Conservation (phyloP, 768 basidiomycete species). For the Gyrodon lividus region DNA sequence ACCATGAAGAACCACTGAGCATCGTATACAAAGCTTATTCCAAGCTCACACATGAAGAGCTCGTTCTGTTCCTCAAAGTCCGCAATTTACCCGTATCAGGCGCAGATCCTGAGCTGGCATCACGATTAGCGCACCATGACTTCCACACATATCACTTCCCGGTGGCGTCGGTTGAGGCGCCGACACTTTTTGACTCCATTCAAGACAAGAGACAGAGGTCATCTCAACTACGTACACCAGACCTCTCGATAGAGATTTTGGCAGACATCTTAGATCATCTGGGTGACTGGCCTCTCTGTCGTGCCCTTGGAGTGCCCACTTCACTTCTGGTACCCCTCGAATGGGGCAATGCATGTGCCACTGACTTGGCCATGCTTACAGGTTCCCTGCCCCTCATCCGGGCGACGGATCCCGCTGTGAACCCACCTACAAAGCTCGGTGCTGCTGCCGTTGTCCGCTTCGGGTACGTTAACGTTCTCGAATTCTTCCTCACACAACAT, state of each 20-base stretch:
- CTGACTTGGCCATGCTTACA: conserved; percentile 72
- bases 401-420: conserved; percentile 51
- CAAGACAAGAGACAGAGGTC: conserved; percentile 22
- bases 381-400: conserved; percentile 60
- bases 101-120: conserved; percentile 61
- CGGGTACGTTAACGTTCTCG: conserved; percentile 72
- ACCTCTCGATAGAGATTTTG: conserved; percentile 75
- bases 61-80: conserved; percentile 72
- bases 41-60: conserved; percentile 63
- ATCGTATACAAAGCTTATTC: conserved; percentile 69
- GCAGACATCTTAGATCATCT: conserved; percentile 76
- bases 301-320: conserved; percentile 73
- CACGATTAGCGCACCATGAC: conserved; percentile 73
- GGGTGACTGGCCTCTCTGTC: conserved; percentile 83
- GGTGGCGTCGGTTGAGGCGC: conserved; percentile 29
- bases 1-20: conserved; percentile 29
- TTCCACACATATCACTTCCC: conserved; percentile 67
- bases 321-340: conserved; percentile 61
- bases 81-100: conserved; percentile 69
- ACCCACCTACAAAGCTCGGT: conserved; percentile 69
- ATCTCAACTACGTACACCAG: conserved; percentile 43
- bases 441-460: conserved; percentile 68
- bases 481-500: conserved; percentile 67
- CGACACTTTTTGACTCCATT: conserved; percentile 21
- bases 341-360: conserved; percentile 68